Evolutionary conservation across 352 stramenopile genomes (phyloP), one percentile per base, ranked within the genome.

Genomic region (Phytophthora quininea): DNA sequence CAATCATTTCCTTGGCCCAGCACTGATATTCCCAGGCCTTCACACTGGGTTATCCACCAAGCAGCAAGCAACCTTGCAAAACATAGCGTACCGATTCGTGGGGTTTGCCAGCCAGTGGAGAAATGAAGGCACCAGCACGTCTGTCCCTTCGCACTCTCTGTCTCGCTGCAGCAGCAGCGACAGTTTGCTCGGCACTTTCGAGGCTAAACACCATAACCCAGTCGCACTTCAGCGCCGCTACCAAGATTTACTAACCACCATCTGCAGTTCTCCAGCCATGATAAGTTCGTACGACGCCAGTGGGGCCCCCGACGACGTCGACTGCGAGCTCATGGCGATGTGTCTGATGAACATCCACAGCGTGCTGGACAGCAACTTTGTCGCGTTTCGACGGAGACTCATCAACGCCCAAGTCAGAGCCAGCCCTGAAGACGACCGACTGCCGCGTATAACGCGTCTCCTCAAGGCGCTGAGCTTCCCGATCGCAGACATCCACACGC

Each of bases 301-400:
- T 9, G 47, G 69, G 8, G 8, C 10, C 0, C 59, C 32, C 19
- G 38, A 10, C 3, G 38, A 64, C 10, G 54, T 72, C 7, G 79
- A 90, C 56, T 69, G 61, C 37, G 77, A 84, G 5, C 60, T 89
- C 35, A 80, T 93, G 60, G 72, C 64, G 7, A 59, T 82, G 53
- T 88, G 79, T 24, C 67, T 91, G 11, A 85, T 79, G 80, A 91
- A 89, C 57, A 38, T 91, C 8, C 85, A 93, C 67, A 82, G 77
- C 30, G 55, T 90, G 3, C 42, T 91, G 5, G 82, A 93, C 43
- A 65, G 61, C 2, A 58, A 77, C 3, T 52, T 82, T 2, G 55
- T 52, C 0, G 52, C 62, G 27, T 76, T 90, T 29, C 71, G 75
- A 35, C n/a, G 58, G 63, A 48, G 27, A 51, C 24, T 76, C 2